Percentiles rank a stretch among this genome's conserved stretches.
These are phyloP conservation scores for Fusarium veterinarium DNA, from an alignment of 2,329 filamentous ascomycete species.

Conservation along the genomic window DNA sequence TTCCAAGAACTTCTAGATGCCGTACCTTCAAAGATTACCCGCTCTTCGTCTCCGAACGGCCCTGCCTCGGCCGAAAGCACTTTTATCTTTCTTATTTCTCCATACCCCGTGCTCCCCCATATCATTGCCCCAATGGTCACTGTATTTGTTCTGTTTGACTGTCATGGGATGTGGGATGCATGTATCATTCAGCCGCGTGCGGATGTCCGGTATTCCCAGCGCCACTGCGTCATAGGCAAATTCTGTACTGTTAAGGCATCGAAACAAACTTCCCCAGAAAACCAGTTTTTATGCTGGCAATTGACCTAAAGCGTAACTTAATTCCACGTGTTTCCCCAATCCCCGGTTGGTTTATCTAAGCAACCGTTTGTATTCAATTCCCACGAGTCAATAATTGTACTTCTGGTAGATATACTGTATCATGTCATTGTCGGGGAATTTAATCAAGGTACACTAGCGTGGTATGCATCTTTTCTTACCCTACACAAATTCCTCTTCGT, in stretches of 20 bases:
- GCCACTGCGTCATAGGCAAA: constrained; percentile 23
- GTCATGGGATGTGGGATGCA: neutral
- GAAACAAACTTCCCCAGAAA: neutral
- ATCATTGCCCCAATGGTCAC: neutral
- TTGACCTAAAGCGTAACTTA: neutral
- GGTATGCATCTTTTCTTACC: neutral
- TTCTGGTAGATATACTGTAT: neutral
- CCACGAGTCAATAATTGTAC: neutral
- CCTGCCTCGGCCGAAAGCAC: constrained; percentile 35
- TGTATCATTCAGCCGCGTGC: constrained; percentile 2
- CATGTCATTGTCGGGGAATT: constrained; percentile 14
- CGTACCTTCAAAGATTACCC: neutral
- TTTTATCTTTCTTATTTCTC: neutral
- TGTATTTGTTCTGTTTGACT: neutral
- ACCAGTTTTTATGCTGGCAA: constrained; percentile 11
- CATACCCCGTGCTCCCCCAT: constrained; percentile 12
- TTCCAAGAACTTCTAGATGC: neutral
- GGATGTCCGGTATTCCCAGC: constrained; percentile 10
- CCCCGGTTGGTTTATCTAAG: neutral
- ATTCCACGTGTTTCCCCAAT: neutral
- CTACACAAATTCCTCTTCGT: neutral
- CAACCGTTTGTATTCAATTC: neutral
- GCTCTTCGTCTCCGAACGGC: constrained; percentile 22
- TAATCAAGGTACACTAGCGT: neutral
- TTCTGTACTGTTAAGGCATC: neutral